These are phyloP conservation scores for Lanmaoa pseudosensibilis DNA, from an alignment of 768 basidiomycete genomes.

Conservation along the genomic window DNA sequence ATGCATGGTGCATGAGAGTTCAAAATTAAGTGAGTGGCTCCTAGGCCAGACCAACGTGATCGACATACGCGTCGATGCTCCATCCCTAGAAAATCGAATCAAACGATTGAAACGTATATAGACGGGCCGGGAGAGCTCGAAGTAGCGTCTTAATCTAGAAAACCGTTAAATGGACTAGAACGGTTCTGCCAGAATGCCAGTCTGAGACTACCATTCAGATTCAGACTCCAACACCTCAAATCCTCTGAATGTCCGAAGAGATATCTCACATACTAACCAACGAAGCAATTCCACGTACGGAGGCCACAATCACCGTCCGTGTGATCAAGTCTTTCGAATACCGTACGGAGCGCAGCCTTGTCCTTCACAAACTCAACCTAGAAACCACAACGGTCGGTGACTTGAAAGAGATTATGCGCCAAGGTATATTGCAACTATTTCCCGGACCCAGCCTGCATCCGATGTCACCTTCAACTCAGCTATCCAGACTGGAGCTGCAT, in stretches of 20 bases:
- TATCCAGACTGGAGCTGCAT: constrained; percentile 70
- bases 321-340: constrained; percentile 95
- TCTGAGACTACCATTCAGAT: background rate
- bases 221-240: background rate
- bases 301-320: constrained; percentile 85
- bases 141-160: no score
- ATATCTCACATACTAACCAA: constrained; percentile 57
- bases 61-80: background rate
- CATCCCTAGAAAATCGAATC: background rate
- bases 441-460: background rate
- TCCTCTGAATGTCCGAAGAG: constrained; percentile 31
- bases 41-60: no score
- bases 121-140: background rate
- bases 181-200: background rate
- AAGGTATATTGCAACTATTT: constrained; percentile 47
- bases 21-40: no score
- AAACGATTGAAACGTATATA: background rate
- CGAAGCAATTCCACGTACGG: constrained; percentile 61
- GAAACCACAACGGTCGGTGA: constrained; percentile 73
- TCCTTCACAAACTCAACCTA: constrained; percentile 81
- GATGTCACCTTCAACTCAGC: constrained; percentile 43
- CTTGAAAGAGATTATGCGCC: constrained; percentile 68
- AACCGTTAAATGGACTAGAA: background rate
- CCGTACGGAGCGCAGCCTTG: constrained; percentile 84
- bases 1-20: no score